Conservation (phyloP, 352 stramenopile species). For the Globisporangium polare region DNA sequence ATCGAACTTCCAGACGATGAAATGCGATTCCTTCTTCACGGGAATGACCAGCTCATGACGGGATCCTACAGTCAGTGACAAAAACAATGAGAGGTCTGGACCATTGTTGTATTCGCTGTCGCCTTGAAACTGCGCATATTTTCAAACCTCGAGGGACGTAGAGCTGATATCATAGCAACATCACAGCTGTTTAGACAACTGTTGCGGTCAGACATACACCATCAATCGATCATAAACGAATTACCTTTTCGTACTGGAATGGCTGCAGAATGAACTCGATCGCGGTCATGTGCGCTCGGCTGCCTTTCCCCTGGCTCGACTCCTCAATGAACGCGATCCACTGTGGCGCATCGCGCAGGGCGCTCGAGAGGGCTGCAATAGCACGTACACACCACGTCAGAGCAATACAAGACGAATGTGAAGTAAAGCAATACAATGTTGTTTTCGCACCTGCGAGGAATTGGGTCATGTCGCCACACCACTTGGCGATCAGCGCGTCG, state of each 20-base stretch:
- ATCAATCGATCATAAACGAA: not conserved
- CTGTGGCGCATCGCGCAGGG: conserved; percentile 29
- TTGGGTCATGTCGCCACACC: conserved; percentile 57
- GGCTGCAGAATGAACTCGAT: conserved; percentile 84
- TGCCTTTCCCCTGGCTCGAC: conserved; percentile 35
- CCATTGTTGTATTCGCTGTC: not conserved
- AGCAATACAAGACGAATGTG: not conserved
- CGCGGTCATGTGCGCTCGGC: conserved; percentile 66
- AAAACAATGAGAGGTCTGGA: not conserved
- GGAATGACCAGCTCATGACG: conserved; percentile 55
- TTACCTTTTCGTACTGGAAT: conserved; percentile 66
- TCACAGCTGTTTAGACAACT: not conserved
- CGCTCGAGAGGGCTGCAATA: conserved; percentile 12
- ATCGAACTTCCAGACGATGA: conserved; percentile 83
- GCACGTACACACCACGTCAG: not conserved
- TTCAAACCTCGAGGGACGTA: conserved; percentile 16
- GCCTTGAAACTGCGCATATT: not conserved
- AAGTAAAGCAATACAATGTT: not conserved
- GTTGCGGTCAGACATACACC: not conserved
- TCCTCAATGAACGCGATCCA: conserved; percentile 64
- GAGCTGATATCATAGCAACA: conserved; percentile 2
- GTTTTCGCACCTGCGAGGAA: conserved; percentile 36
- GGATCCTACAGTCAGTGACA: conserved; percentile 28
- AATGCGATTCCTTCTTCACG: conserved; percentile 38
- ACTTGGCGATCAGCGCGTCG: conserved; percentile 55